Evolutionary conservation across 345 rosid species (phyloP), one percentile per base, ranked within the genome.

Genomic region (Brassica rapa): DNA sequence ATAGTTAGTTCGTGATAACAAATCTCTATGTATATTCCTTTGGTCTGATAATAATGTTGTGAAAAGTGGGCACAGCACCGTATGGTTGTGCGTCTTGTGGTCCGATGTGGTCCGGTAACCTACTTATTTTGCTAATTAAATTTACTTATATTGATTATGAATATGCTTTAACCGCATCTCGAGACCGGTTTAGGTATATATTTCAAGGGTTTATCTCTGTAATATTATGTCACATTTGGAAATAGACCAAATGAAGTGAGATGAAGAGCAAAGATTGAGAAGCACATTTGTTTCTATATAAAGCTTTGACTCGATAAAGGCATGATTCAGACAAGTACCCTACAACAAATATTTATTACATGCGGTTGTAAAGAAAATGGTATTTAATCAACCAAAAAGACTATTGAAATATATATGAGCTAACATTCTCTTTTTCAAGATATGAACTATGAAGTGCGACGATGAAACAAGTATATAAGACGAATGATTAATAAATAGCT

Each of bases 141-240:
- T 19, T 7, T 30, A 3, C 12, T 1, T 11, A 5, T 43, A n/a
- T 60, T 60, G 14, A 68, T 73, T 68, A 73, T 71, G 74, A 53
- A 35, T 80, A 74, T 80, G 66, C 82, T 55, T 69, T 39, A 62
- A 68, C 61, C 56, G 49, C 75, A 74, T 53, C 82, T 68, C 61
- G 75, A 62, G 23, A 53, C 49, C 16, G 5, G 25, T 35, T 68
- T 73, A 1, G 5, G 66, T 46, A 60, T 8, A 7, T 12, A 59
- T 46, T 59, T 61, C 82, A 27, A 68, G 64, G 51, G 12, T 69
- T 62, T 41, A 8, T 65, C 30, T 77, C 29, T 53, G 27, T 62
- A 59, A 23, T 37, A 53, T 27, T 8, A 72, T 33, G 23, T 59
- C 27, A 65, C 32, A 0, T 73, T 30, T 60, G 62, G 64, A 67